Evolutionary conservation across 2,329 filamentous ascomycete species (phyloP), one percentile per base, ranked within the genome.

Genomic region (Alternaria brassicicola): DNA sequence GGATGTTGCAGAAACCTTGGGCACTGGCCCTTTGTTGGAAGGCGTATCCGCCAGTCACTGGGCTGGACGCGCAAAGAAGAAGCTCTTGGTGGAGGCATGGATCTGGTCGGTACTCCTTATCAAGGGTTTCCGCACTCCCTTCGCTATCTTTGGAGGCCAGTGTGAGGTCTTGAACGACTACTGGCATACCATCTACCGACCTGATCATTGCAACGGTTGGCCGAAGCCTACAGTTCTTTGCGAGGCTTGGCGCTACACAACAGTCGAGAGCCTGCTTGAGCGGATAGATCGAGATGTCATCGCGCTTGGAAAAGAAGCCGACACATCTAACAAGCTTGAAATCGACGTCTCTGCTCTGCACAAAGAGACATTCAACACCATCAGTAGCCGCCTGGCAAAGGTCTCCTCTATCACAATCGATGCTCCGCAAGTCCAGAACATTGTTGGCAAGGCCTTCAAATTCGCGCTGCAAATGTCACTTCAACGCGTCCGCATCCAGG

Each of bases 401-500:
- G 12, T 55, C n/a, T 25, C 17, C 0, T 2, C 49, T 8, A 26
- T 2, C 6, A 4, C 51, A 9, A 6, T 4, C 2, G 53, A 28
- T 1, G 19, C 52, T 26, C 33, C 41, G 0, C 13, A 42, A 1
- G 4, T 70, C 2, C 1, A 23, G 0, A 3, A 13, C 2, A 64
- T 73, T 10, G 30, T 69, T 13, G 47, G 68, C 25, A 59, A 62
- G 21, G 65, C 70, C 1, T 63, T 66, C 26, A 4, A 9, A 0
- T 35, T 73, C 3, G 59, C 65, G 0, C 0, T 65, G 17, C 17
- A 66, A 0, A 72, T 72, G 64, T 53, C 46, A 0, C 9, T 52
- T 0, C 68, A 72, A 43, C 57, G 42, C 0, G 53, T 21, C 4
- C 70, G 70, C 4, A 9, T 71, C 2, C 68, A 68, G 21, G 3